Evolutionary conservation across 306 rosid genomes (phyloP), one percentile per base, ranked within the genome.

Genomic region (Acacia confusa): DNA sequence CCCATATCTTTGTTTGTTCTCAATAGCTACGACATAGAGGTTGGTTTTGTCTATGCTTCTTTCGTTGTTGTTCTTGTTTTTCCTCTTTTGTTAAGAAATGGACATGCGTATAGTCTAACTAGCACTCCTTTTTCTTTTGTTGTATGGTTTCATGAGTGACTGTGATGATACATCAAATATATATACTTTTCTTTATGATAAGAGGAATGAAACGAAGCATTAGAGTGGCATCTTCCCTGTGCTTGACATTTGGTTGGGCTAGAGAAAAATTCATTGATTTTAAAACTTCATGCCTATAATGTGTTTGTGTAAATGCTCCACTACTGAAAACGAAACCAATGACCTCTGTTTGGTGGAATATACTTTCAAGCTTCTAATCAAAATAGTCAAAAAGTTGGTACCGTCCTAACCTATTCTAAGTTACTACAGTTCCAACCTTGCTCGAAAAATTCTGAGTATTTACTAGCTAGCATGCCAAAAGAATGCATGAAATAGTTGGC

Each of bases 321-420:
- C 90, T 82, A 82, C 81, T 79, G 64, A 82, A 76, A 87, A 82
- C 71, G 81, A 87, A 25, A 63, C 78, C 75, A 81, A 68, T 79
- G 45, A 17, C 27, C 61, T n/a, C 61, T 25, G 58, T 84, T 87
- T 75, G 77, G 77, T 84, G 88, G 86, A 57, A 13, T 50, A 27
- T 83, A 77, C 78, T 82, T 84, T 84, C 84, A 55, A 79, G 73
- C 71, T 57, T 74, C 24, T 78, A 55, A 67, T 79, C 72, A 64
- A 55, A 78, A 27, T 48, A 67, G 17, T 83, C 81, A 82, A 77
- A 77, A 82, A 32, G 79, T 75, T 82, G n/a, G 58, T 11, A 15
- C 24, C 40, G 15, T 14, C 2, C 30, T 25, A 19, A 32, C 58
- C 14, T 3, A 15, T 15, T 16, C 32, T 14, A 25, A 71, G 47